These are phyloP conservation scores for Tricholomella constricta DNA, from an alignment of 768 basidiomycete genomes.

Conservation along the genomic window DNA sequence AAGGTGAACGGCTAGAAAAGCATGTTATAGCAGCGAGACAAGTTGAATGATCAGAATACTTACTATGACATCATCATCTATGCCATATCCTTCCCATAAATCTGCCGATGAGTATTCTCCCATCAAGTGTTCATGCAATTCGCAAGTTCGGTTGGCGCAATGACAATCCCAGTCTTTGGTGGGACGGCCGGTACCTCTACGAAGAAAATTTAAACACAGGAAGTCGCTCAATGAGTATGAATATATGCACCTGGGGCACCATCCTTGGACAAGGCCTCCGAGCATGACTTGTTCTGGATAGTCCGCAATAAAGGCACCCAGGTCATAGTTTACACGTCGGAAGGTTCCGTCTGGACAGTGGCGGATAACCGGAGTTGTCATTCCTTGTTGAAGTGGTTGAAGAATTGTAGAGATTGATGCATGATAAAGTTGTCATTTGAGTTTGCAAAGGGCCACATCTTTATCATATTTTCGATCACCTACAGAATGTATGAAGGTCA, in stretches of 20 bases:
- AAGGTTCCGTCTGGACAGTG: constrained; percentile 37
- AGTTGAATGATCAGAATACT: no score
- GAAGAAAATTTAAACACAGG: constrained; percentile 6
- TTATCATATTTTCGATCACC: neutral
- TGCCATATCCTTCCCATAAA: no score
- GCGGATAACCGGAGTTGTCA: constrained; percentile 26
- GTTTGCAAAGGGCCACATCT: constrained; percentile 13
- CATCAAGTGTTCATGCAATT: no score
- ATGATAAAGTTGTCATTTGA: constrained; percentile 25
- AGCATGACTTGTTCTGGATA: constrained; percentile 39
- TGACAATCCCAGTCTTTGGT: constrained; percentile 18
- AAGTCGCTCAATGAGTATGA: neutral
- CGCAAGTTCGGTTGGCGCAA: constrained; percentile 39
- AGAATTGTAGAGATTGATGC: constrained; percentile 17
- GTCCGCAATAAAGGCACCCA: constrained; percentile 38
- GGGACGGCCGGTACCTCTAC: constrained; percentile 25
- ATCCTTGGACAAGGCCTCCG: constrained; percentile 25
- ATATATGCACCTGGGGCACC: constrained; percentile 16
- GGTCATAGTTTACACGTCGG: constrained; percentile 25
- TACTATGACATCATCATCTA: no score
- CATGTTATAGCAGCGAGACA: no score
- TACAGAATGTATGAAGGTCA: neutral
- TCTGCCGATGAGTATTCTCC: no score
- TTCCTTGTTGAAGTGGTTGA: constrained; percentile 20
- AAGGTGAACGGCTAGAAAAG: no score